Conservation (phyloP, 1,284 basidiomycete genomes). For the Prillingera fragicola region DNA sequence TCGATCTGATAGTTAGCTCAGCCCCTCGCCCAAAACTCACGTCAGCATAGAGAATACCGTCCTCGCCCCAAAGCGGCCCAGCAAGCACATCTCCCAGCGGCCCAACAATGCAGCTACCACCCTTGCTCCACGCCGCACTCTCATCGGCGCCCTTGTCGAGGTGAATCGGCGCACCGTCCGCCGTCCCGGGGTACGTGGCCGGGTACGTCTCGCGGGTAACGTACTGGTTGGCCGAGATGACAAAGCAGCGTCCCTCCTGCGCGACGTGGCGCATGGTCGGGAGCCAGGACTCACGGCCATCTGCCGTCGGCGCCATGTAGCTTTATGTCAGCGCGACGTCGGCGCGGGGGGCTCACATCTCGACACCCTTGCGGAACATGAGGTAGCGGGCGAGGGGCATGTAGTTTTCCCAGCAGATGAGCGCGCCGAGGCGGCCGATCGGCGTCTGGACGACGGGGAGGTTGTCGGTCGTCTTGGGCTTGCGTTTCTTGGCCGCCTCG, state of each 20-base stretch:
- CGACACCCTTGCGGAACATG: slow-evolving; percentile 35
- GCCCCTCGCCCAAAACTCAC: slow-evolving; percentile 13
- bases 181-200: slow-evolving; percentile 23
- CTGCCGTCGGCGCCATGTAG: slow-evolving; percentile 53
- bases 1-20: slow-evolving; percentile 50
- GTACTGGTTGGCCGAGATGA: slow-evolving; percentile 53
- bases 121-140: slow-evolving; percentile 40
- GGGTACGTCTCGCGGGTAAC: slow-evolving; percentile 26
- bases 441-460: slow-evolving; percentile 48
- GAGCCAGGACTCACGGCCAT: slow-evolving; percentile 60
- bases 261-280: slow-evolving; percentile 67
- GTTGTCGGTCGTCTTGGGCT: slow-evolving; percentile 24
- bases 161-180: not conserved
- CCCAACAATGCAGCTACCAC: slow-evolving; percentile 63
- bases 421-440: slow-evolving; percentile 52
- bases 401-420: slow-evolving; percentile 71
- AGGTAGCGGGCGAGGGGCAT: slow-evolving; percentile 58
- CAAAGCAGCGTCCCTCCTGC: slow-evolving; percentile 69
- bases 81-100: slow-evolving; percentile 63
- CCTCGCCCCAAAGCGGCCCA: slow-evolving; percentile 58
- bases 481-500: no score
- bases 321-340: no score
- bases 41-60: slow-evolving; percentile 60
- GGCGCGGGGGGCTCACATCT: slow-evolving; percentile 22
- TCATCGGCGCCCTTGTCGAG: slow-evolving; percentile 1